Conservation (phyloP, 768 basidiomycete species). For the Naganishia vishniacii region DNA sequence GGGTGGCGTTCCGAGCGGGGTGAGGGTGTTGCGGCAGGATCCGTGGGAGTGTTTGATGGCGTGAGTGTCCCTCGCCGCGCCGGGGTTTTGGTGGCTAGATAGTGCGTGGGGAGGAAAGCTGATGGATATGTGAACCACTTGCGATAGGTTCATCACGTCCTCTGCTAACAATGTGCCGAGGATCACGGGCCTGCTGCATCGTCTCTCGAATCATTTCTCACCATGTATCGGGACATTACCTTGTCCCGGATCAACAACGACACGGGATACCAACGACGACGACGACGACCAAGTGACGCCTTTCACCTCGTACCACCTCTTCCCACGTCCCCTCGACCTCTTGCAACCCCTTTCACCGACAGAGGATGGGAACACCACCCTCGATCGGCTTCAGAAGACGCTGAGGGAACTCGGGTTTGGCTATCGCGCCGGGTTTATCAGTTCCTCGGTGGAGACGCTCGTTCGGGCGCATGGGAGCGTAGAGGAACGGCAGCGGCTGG, state of each 20-base stretch:
- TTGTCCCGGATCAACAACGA: not conserved
- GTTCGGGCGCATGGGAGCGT: conserved; percentile 3
- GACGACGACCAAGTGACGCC: conserved; percentile 4
- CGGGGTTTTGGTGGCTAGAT: too few species aligned
- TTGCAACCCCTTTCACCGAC: conserved; percentile 30
- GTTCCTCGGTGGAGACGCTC: conserved; percentile 37
- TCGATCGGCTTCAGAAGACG: conserved; percentile 52
- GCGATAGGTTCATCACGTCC: conserved; percentile 89
- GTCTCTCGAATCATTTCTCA: conserved; percentile 72
- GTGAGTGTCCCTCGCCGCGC: conserved; percentile 57
- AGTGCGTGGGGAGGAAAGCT: too few species aligned
- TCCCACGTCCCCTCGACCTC: conserved; percentile 71
- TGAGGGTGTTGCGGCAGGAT: conserved; percentile 82
- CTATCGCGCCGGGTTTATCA: conserved; percentile 86
- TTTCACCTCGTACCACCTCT: conserved; percentile 62
- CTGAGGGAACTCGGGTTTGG: conserved; percentile 87
- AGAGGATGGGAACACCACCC: not conserved
- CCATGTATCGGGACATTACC: conserved; percentile 59
- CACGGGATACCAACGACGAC: not conserved
- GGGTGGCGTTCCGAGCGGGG: conserved; percentile 58
- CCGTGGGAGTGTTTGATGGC: conserved; percentile 93
- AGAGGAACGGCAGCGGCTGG: not conserved
- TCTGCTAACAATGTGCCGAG: conserved; percentile 94
- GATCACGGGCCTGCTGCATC: conserved; percentile 87
- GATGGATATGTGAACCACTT: too few species aligned